phyloP scores from a whole-genome alignment of 495 filamentous ascomycete genomes.

The Xylaria flabelliformis region DNA sequence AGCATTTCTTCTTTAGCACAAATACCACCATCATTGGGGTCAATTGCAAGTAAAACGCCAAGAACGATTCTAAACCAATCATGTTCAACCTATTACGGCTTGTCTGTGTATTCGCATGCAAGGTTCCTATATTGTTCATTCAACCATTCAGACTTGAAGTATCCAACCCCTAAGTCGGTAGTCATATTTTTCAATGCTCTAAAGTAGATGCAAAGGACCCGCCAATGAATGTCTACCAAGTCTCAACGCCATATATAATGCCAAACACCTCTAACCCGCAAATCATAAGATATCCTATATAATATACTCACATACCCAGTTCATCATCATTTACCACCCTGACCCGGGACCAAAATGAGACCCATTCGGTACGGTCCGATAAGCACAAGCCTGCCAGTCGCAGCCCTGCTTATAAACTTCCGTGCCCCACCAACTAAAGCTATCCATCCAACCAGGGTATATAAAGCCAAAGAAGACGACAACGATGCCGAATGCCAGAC shows the following conservation, averaged over 20 bases:
- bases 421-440: conserved; percentile 78
- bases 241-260: not conserved
- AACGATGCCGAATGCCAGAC: conserved; percentile 77
- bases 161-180: not conserved
- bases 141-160: not conserved
- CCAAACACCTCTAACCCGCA: not conserved
- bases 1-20: not conserved
- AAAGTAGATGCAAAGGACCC: not conserved
- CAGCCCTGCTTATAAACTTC: conserved; percentile 71
- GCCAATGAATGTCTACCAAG: not conserved
- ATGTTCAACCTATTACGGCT: too few relatives aligned
- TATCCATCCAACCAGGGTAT: conserved; percentile 70
- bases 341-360: conserved; percentile 63
- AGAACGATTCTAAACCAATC: not conserved
- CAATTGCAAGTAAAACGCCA: not conserved
- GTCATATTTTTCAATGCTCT: not conserved
- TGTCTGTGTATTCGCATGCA: too few relatives aligned
- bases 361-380: conserved; percentile 56
- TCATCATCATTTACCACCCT: conserved; percentile 50
- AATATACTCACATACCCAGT: not conserved
- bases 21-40: not conserved
- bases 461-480: conserved; percentile 83
- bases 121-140: not conserved
- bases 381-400: conserved; percentile 71
- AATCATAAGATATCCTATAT: not conserved